Evolutionary conservation across 2,329 filamentous ascomycete genomes (phyloP), one percentile per base, ranked within the genome.

Genomic region (Coniochaeta pulveracea): DNA sequence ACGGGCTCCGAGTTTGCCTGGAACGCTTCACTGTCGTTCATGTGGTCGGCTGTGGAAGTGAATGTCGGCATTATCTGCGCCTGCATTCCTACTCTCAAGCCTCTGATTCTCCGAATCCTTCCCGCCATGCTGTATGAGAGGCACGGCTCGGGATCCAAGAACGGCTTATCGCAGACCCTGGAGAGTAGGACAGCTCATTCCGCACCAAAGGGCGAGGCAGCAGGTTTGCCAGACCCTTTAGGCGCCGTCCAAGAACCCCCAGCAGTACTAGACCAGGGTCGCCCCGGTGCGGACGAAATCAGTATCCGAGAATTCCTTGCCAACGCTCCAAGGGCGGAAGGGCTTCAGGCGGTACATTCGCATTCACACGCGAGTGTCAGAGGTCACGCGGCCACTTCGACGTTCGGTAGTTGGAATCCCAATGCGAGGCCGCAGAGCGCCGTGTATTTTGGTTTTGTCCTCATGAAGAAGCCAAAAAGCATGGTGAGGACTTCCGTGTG

Each of bases 11-110:
- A 75, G 37, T 76, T 76, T 45, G 59, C 69, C 35, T 84, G 75
- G 77, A 86, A 89, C 49, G 83, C 84, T 1, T 85, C 84, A 1
- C 60, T 86, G 5, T 84, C 85, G 0, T 80, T 93, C 49, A 89
- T 94, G 83, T 96, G 88, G 89, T 89, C 83, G 11, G 82, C 80
- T 10, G 76, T 95, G 34, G 88, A 95, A 54, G 85, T 94, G 48
- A 91, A 93, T 43, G 66, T 93, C 2, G 88, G 85, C 12, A 86
- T 95, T 45, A 80, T 86, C 42, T 93, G 85, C 49, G 88, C 82
- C 26, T 94, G 86, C 47, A 82, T 95, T n/a, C 89, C 89, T 7
- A 89, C 82, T 0, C 61, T 95, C 40, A 95, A 95, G 51, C 88
- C 89, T 2, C 63, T 96, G 6, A 76, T 89, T 35, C 72, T 83